These are phyloP conservation scores for Cylindrodendrum hubeiense DNA, from an alignment of 2,329 filamentous ascomycete species.

Conservation along the genomic window DNA sequence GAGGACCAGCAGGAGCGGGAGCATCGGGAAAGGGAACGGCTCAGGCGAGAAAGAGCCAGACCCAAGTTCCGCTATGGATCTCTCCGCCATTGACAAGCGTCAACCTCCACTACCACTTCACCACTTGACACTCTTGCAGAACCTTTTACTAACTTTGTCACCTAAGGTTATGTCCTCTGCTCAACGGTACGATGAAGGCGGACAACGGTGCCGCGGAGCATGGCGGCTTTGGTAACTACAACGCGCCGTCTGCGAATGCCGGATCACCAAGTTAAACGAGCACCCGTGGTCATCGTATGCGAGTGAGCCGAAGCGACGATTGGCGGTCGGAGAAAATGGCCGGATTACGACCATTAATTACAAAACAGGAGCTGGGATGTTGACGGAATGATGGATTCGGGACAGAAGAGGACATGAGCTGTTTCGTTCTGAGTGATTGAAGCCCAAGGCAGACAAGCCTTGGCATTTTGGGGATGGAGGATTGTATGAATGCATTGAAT, in stretches of 20 bases:
- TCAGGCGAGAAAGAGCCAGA: slow-evolving; percentile 31
- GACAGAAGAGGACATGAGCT: neutral
- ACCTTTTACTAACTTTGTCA: slow-evolving; percentile 36
- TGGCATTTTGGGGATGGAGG: neutral
- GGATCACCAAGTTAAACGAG: slow-evolving; percentile 48
- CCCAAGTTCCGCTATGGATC: slow-evolving; percentile 38
- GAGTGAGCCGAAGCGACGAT: slow-evolving; percentile 3
- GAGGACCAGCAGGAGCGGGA: slow-evolving; percentile 28
- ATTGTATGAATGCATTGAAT: slow-evolving; percentile 6
- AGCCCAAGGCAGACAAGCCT: neutral
- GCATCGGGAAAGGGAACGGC: slow-evolving; percentile 28
- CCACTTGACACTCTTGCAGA: slow-evolving; percentile 25
- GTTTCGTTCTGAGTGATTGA: neutral
- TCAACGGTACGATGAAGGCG: slow-evolving; percentile 83
- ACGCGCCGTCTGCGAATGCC: slow-evolving; percentile 51
- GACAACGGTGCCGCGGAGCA: slow-evolving; percentile 68
- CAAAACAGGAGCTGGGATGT: neutral
- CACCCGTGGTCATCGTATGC: neutral
- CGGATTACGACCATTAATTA: neutral
- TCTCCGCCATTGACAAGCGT: slow-evolving; percentile 33
- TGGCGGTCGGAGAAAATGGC: neutral
- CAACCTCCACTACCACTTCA: slow-evolving; percentile 18
- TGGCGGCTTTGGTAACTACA: slow-evolving; percentile 70
- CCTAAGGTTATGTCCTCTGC: slow-evolving; percentile 81
- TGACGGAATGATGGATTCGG: neutral